These are phyloP conservation scores for Globisporangium sylvaticum DNA, from an alignment of 352 stramenopile species.

Conservation along the genomic window DNA sequence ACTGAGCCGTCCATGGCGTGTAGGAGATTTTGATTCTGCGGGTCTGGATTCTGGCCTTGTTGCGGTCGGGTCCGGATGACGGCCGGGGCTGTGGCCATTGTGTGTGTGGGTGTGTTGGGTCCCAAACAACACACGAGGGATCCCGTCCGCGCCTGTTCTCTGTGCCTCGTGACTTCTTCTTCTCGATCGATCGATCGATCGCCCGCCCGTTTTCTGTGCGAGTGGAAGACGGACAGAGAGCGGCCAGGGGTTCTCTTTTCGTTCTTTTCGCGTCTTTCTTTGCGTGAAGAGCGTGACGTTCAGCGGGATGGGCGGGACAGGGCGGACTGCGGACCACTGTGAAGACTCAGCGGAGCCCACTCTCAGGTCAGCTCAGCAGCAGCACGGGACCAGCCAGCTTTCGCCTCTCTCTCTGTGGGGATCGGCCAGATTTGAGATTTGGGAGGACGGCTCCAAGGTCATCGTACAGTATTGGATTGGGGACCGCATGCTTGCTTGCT, in stretches of 20 bases:
- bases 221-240: not conserved
- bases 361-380: not conserved
- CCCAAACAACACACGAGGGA: not conserved
- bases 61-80: too few relatives aligned
- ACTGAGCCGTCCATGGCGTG: conserved; percentile 1
- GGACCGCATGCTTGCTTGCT: too few relatives aligned
- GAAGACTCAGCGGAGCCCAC: not conserved
- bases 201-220: not conserved
- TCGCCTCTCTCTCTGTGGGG: not conserved
- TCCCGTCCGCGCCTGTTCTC: not conserved
- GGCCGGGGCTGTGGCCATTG: too few relatives aligned
- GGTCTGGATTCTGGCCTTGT: too few relatives aligned
- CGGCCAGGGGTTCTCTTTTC: not conserved
- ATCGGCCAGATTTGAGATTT: too few relatives aligned
- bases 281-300: not conserved
- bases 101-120: not conserved
- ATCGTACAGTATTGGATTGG: too few relatives aligned
- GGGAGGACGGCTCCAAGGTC: too few relatives aligned
- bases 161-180: not conserved
- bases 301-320: not conserved
- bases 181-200: not conserved
- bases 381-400: not conserved
- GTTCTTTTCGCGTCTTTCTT: not conserved
- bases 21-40: too few relatives aligned
- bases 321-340: not conserved